These are phyloP conservation scores for Salmacisia buchloeana DNA, from an alignment of 1,284 basidiomycete genomes.

Conservation along the genomic window DNA sequence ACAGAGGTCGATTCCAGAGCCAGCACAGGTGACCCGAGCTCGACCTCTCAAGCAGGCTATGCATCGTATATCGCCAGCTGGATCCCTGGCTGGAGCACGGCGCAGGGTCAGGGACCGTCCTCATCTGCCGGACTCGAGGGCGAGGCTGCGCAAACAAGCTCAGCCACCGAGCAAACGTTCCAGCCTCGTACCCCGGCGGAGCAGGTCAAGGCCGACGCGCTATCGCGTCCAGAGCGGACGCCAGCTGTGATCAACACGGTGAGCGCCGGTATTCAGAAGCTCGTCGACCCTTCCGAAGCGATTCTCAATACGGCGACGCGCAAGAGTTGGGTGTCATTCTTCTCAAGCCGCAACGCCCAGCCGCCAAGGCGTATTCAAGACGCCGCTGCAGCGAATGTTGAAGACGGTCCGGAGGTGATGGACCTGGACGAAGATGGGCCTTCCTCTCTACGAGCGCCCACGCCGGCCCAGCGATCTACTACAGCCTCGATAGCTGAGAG, in stretches of 20 bases:
- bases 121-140: neutral
- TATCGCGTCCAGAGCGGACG: constrained; percentile 21
- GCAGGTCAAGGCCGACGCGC: constrained; percentile 42
- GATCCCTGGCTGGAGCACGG: constrained; percentile 7
- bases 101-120: neutral
- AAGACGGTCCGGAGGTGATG: constrained; percentile 39
- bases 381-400: constrained; percentile 8
- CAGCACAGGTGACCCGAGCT: neutral
- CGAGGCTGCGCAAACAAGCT: neutral
- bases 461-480: neutral
- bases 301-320: constrained; percentile 34
- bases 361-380: neutral
- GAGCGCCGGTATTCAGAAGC: neutral
- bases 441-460: neutral
- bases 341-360: constrained; percentile 29
- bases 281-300: constrained; percentile 25
- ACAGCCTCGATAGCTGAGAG: neutral
- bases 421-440: constrained; percentile 19
- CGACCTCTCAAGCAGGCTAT: neutral
- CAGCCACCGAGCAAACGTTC: neutral
- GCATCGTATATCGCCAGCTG: constrained; percentile 6
- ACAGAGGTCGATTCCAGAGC: neutral
- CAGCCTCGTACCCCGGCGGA: constrained; percentile 31
- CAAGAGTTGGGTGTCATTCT: constrained; percentile 38
- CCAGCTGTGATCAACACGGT: constrained; percentile 4